phyloP scores from a whole-genome alignment of 2,329 filamentous ascomycete species.

The Nannizzia gypsea region DNA sequence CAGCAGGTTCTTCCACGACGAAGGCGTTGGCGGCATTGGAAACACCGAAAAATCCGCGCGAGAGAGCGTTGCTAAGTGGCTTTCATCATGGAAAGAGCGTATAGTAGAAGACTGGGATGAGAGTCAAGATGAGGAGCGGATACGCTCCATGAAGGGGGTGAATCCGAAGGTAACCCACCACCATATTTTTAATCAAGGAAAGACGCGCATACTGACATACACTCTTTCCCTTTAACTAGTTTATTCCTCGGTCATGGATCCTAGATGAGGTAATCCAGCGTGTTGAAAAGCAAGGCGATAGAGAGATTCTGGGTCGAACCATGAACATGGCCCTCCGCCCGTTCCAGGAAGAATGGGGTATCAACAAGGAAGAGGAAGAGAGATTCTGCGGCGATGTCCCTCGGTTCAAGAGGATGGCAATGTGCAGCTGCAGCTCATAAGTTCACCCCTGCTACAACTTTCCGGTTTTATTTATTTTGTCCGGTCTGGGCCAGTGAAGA shows the following conservation, averaged over 20 bases:
- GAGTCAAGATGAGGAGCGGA: constrained; percentile 50
- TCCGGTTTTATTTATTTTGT: constrained; percentile 6
- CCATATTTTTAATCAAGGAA: neutral
- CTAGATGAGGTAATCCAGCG: constrained; percentile 84
- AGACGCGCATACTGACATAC: neutral
- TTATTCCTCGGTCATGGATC: constrained; percentile 81
- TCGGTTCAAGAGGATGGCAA: constrained; percentile 62
- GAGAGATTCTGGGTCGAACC: constrained; percentile 61
- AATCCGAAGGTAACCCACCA: constrained; percentile 57
- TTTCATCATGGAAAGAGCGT: constrained; percentile 63
- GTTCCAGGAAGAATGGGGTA: constrained; percentile 58
- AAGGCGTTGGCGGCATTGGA: constrained; percentile 50
- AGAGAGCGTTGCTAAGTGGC: constrained; percentile 61
- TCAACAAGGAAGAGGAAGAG: constrained; percentile 60
- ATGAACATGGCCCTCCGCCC: constrained; percentile 77
- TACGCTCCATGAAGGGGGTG: constrained; percentile 63
- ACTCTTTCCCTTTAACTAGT: constrained; percentile 38
- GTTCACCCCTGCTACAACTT: neutral
- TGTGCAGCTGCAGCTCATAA: constrained; percentile 89
- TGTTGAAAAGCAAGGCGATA: constrained; percentile 73
- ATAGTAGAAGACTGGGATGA: constrained; percentile 65
- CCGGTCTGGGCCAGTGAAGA: neutral
- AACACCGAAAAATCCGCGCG: constrained; percentile 53
- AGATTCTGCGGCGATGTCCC: constrained; percentile 82
- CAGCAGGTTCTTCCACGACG: constrained; percentile 65